Conservation (phyloP, 441 rosid species). For the Manihot esculenta region DNA sequence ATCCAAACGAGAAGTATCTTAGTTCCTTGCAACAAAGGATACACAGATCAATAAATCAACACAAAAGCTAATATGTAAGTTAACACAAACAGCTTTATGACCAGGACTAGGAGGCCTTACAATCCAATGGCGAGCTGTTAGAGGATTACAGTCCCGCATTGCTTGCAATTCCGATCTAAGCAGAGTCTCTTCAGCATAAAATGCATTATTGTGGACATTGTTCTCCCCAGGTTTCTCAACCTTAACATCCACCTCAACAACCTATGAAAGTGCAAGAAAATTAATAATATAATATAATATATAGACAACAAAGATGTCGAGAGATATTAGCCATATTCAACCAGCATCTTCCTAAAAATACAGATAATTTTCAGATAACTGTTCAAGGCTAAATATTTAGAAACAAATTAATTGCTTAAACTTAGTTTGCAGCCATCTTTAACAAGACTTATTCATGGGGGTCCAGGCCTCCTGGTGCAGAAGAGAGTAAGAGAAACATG, state of each 20-base stretch:
- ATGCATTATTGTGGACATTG: conserved; percentile 80
- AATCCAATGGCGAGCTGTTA: conserved; percentile 83
- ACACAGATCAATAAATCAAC: neutral
- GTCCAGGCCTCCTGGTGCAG: neutral
- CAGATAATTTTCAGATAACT: neutral
- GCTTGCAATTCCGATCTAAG: conserved; percentile 71
- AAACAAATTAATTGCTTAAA: conserved; percentile 3
- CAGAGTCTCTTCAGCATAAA: conserved; percentile 73
- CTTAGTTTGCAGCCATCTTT: neutral
- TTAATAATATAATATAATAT: neutral
- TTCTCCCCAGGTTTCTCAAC: conserved; percentile 74
- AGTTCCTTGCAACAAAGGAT: neutral
- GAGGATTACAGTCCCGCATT: conserved; percentile 73
- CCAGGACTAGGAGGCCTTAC: conserved; percentile 42
- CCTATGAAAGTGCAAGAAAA: conserved; percentile 38
- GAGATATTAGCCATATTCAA: neutral
- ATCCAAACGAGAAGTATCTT: neutral
- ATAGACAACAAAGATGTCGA: neutral
- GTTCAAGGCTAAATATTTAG: conserved; percentile 3
- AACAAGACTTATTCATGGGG: neutral
- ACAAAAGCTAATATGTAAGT: neutral
- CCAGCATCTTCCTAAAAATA: neutral
- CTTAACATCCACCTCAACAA: conserved; percentile 68
- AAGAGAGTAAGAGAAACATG: neutral
- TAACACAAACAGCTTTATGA: conserved; percentile 1